Percentiles rank a stretch among this genome's conserved stretches.
Evolutionary conservation across 495 filamentous ascomycete species (phyloP).

Genomic region (Podospora pseudocomata): DNA sequence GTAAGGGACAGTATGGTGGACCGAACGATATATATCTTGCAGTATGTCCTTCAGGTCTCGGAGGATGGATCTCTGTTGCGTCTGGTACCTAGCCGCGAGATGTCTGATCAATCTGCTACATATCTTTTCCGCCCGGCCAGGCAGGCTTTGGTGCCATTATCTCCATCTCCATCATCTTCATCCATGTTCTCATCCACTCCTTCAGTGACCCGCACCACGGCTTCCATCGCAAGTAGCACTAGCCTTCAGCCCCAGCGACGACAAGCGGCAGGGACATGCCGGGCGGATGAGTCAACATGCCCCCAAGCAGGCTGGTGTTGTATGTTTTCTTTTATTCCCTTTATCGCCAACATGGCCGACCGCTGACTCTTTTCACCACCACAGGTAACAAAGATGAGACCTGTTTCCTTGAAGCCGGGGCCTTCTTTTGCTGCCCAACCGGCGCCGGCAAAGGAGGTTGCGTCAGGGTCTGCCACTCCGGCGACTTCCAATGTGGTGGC

Average conservation of each 20-base stretch:
- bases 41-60: not conserved
- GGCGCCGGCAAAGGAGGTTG: not conserved
- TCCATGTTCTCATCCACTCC: not conserved
- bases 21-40: not conserved
- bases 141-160: not conserved
- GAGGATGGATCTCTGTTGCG: not conserved
- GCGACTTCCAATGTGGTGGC: slow-evolving; percentile 24
- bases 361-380: not conserved
- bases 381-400: not conserved
- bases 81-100: not conserved
- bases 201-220: not conserved
- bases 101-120: not conserved
- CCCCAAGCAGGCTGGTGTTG: slow-evolving; percentile 26
- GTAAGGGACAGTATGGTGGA: no score
- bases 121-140: slow-evolving; percentile 12
- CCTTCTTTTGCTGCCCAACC: not conserved
- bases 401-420: not conserved
- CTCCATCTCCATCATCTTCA: not conserved
- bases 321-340: slow-evolving; percentile 6
- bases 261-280: slow-evolving; percentile 12
- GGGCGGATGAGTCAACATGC: slow-evolving; percentile 18
- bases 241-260: not conserved
- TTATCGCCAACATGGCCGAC: not conserved
- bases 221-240: not conserved
- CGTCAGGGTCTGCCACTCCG: not conserved